Conservation (phyloP, 179 eudicot genomes). For the Heliamphora pulchella region DNA sequence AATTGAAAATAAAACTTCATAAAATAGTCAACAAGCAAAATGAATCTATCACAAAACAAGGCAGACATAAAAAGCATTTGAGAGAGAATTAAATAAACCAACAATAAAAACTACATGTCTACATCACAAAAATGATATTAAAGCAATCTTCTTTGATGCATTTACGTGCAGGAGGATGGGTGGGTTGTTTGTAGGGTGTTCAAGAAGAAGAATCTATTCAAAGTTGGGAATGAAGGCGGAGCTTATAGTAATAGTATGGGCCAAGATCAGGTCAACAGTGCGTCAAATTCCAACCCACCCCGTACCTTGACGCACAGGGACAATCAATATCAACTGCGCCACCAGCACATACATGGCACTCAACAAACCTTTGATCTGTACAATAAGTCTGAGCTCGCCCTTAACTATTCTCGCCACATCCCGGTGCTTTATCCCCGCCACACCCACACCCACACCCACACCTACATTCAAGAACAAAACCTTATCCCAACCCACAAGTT, state of each 20-base stretch:
- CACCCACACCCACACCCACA: conserved; percentile 21
- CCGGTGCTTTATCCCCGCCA: conserved; percentile 20
- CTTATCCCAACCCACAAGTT: conserved; percentile 28
- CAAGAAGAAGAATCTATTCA: conserved; percentile 85
- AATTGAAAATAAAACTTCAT: too few species aligned
- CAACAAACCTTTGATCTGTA: conserved; percentile 37
- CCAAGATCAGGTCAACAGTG: conserved; percentile 39
- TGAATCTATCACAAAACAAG: too few species aligned
- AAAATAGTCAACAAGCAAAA: too few species aligned
- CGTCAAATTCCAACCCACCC: conserved; percentile 30
- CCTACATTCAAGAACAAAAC: conserved; percentile 33
- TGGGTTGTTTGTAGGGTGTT: conserved; percentile 94
- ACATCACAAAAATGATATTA: too few species aligned
- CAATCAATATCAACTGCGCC: conserved; percentile 35
- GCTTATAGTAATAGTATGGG: conserved; percentile 23
- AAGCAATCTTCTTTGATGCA: not conserved
- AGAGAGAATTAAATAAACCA: too few species aligned
- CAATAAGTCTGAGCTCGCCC: conserved; percentile 36
- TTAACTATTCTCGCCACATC: conserved; percentile 40
- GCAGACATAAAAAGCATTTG: too few species aligned
- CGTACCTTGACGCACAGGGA: conserved; percentile 21
- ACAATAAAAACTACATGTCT: too few species aligned
- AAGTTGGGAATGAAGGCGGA: conserved; percentile 42
- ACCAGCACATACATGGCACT: conserved; percentile 15
- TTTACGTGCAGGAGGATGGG: conserved; percentile 64